Conservation (phyloP, 306 rosid species). For the Heteromeles arbutifolia region DNA sequence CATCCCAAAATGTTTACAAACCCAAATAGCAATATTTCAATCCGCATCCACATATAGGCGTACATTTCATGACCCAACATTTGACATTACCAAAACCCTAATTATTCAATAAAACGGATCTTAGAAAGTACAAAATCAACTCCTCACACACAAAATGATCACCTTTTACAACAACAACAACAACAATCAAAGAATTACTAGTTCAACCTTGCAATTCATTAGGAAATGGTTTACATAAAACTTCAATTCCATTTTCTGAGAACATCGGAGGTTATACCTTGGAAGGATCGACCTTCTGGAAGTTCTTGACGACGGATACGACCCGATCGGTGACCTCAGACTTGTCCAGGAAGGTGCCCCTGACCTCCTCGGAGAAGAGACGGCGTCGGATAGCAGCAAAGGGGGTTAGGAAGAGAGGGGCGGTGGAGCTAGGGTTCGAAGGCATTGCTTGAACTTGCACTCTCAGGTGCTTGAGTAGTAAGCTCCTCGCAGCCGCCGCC, state of each 20-base stretch:
- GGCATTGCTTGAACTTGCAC: slow-evolving; percentile 47
- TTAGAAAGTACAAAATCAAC: not conserved
- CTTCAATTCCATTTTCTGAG: not conserved
- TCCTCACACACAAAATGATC: not conserved
- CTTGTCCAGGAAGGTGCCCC: slow-evolving; percentile 81
- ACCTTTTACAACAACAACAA: not conserved
- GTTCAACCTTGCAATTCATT: not conserved
- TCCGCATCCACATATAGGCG: not conserved
- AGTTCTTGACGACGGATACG: slow-evolving; percentile 78
- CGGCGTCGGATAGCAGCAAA: slow-evolving; percentile 43
- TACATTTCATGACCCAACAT: not conserved
- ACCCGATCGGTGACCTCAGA: slow-evolving; percentile 95
- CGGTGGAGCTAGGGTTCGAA: slow-evolving; percentile 11
- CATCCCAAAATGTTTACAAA: not conserved
- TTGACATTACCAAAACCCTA: slow-evolving; percentile 1
- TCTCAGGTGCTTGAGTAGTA: slow-evolving; percentile 61
- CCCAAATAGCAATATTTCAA: not conserved
- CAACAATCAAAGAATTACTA: not conserved
- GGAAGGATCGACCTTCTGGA: slow-evolving; percentile 87
- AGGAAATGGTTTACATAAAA: not conserved
- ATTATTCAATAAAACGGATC: not conserved
- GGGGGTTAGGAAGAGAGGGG: slow-evolving; percentile 16
- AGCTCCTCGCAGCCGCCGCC: slow-evolving; percentile 92
- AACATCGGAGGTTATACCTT: slow-evolving; percentile 35
- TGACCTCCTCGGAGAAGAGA: slow-evolving; percentile 64